Conservation (phyloP, 1,139 yeast genomes). For the Pichia sp. region DNA sequence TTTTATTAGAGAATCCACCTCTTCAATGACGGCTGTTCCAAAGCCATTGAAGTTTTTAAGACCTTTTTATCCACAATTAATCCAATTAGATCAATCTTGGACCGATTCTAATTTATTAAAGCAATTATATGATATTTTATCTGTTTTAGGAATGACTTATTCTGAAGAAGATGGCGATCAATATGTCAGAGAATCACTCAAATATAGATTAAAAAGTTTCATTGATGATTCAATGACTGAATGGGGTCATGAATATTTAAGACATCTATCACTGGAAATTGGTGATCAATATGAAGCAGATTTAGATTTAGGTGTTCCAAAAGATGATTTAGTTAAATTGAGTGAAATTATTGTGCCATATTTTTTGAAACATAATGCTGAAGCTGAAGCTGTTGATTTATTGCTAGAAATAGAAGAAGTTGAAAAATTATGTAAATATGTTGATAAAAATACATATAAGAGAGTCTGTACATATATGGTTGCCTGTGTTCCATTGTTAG, state of each 20-base stretch:
- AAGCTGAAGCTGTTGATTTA: conserved; percentile 96
- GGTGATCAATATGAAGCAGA: conserved; percentile 72
- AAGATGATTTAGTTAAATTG: conserved; percentile 44
- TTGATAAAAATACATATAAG: conserved; percentile 76
- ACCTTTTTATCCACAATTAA: conserved; percentile 71
- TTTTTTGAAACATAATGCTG: conserved; percentile 92
- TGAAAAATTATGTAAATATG: conserved; percentile 74
- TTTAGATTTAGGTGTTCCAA: conserved; percentile 34
- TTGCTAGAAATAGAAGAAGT: conserved; percentile 83
- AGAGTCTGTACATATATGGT: conserved; percentile 94
- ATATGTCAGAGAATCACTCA: conserved; percentile 64
- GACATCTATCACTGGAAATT: conserved; percentile 91
- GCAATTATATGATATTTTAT: conserved; percentile 73
- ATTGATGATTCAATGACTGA: conserved; percentile 57
- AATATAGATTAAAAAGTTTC: conserved; percentile 65
- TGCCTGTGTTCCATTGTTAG: conserved; percentile 89
- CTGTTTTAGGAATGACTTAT: conserved; percentile 94
- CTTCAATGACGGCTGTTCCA: conserved; percentile 99
- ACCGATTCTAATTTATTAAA: conserved; percentile 32
- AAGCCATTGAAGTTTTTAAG: conserved; percentile 93
- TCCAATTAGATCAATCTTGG: conserved; percentile 61
- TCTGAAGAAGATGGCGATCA: conserved; percentile 58
- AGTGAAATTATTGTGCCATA: conserved; percentile 80
- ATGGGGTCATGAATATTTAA: conserved; percentile 98
- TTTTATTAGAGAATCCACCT: conserved; percentile 84